Conservation (phyloP, 179 eudicot genomes). For the Corrigiola litoralis region DNA sequence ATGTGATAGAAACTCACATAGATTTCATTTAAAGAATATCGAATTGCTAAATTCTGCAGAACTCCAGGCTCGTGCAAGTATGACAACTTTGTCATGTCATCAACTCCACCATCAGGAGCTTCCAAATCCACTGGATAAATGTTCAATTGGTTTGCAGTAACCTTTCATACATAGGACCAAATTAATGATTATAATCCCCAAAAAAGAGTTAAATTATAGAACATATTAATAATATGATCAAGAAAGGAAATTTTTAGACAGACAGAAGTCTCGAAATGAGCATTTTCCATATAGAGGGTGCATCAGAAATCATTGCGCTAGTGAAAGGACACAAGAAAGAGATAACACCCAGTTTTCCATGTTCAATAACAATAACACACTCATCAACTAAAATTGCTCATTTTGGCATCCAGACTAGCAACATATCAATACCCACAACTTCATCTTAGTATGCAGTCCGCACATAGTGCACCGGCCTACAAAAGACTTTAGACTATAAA, state of each 20-base stretch:
- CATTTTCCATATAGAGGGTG: too few species aligned
- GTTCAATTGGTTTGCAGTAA: conserved; percentile 34
- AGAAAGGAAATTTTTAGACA: neutral
- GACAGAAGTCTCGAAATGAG: too few species aligned
- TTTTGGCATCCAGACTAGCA: neutral
- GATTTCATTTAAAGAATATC: conserved; percentile 83
- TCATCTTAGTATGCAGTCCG: neutral
- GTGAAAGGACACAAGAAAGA: neutral
- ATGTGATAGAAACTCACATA: conserved; percentile 52
- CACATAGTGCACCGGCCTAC: too few species aligned
- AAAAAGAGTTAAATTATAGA: conserved; percentile 1
- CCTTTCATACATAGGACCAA: conserved; percentile 19
- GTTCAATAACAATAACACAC: neutral
- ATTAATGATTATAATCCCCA: neutral
- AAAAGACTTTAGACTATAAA: too few species aligned
- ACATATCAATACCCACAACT: neutral
- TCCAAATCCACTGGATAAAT: conserved; percentile 82
- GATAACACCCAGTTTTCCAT: neutral
- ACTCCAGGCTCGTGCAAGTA: conserved; percentile 98
- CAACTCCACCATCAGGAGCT: conserved; percentile 90
- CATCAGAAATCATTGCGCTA: neutral
- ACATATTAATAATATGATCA: neutral
- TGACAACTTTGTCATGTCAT: conserved; percentile 94
- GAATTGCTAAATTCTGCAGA: conserved; percentile 73
- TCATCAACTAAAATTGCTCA: neutral